phyloP scores from a whole-genome alignment of 1,139 yeast species.

The Pichia sp. region DNA sequence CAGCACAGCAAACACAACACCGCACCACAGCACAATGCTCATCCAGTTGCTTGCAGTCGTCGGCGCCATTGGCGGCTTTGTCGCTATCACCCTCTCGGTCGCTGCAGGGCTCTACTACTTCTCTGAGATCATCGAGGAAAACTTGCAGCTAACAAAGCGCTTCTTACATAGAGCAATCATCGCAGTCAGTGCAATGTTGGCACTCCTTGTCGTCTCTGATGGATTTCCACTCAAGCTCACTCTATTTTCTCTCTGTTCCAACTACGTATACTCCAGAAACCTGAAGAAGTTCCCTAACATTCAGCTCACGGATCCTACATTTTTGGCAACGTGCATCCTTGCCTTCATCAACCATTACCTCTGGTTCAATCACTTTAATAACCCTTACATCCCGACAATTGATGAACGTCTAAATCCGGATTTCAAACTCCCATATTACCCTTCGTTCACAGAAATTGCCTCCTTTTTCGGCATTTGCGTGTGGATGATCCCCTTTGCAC shows the following conservation, averaged over 20 bases:
- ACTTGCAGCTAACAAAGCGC: conserved; percentile 75
- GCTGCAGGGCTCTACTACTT: conserved; percentile 90
- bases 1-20: too few species aligned
- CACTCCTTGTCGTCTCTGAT: conserved; percentile 61
- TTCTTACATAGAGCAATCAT: conserved; percentile 32
- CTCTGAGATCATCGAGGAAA: conserved; percentile 91
- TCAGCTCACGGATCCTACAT: conserved; percentile 61
- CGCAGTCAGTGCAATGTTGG: conserved; percentile 19
- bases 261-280: conserved; percentile 68
- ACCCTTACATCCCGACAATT: conserved; percentile 53
- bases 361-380: conserved; percentile 85
- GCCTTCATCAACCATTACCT: conserved; percentile 77
- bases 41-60: conserved; percentile 50
- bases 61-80: conserved; percentile 71
- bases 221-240: conserved; percentile 69
- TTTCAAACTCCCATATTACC: conserved; percentile 62
- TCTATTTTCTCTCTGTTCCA: conserved; percentile 58
- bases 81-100: conserved; percentile 61
- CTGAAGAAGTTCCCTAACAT: conserved; percentile 85
- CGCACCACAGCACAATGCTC: conserved; percentile 32
- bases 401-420: conserved; percentile 49
- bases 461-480: conserved; percentile 90
- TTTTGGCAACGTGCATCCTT: conserved; percentile 61
- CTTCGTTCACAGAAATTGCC: conserved; percentile 81
- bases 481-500: conserved; percentile 91